Base-by-base conservation (phyloP, 2,329 filamentous ascomycete species). In the Aspergillus viridinutans region DNA sequence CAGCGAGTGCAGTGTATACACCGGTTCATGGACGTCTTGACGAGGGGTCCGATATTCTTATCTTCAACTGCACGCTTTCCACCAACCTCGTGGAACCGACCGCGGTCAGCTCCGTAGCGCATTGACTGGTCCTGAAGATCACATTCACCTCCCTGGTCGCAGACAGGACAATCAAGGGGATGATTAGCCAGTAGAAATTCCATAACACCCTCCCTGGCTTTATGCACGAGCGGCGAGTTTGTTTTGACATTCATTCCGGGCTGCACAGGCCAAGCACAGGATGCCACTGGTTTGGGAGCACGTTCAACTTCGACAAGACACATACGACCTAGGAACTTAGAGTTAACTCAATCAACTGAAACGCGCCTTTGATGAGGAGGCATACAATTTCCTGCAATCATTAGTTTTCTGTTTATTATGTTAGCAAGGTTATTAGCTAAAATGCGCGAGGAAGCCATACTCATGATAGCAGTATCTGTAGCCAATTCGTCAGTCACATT, bases 21-120 rank as follows among this genome's bases (percentile, higher is more conserved):
- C 74, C 94, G 86, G 83, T 99, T 99, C 94, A 99, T 99, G 51
- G 94, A 99, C 3, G 94, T 99, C 85, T 99, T 99, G 80, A 99
- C 90, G 66, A 99, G 78, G 54, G 94, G 94, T 38, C 94, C 94
- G 70, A 99, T 97, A 77, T 99, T 97, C 85, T 99, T 99, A 78
- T 99, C 94, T 80, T 99, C 94, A 42, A 97, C 92, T 26, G 92
- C 94, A 81, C 94, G 90, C 85, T 99, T 99, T 78, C 94, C 94
- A 55, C 85, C 87, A 71, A 95, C 79, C 78, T 99, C 94, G 80
- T 99, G 94, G 81, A 99, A 99, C 69, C 94, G 89, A 61, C 94
- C 94, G 73, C 94, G 86, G 78, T 99, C 94, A 63, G 89, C 90
- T 70, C 94, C 94, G 74, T 99, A 99, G 77, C 94, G 86, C 93